phyloP scores from a whole-genome alignment of 1,284 basidiomycete species.

The Ganoderma multipileum region DNA sequence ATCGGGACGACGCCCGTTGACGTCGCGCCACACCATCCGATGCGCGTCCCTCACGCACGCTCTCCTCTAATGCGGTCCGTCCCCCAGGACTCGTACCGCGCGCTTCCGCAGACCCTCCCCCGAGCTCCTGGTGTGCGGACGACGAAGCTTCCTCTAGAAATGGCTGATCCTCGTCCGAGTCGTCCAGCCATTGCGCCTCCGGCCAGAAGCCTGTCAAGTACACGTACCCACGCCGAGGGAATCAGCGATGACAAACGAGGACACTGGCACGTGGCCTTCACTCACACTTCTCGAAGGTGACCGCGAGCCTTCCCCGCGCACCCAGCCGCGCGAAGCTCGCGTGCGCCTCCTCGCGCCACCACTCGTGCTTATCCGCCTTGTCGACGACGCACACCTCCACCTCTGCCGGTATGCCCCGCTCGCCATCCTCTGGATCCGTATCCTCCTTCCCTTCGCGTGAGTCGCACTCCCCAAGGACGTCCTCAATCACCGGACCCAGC shows the following conservation, averaged over 20 bases:
- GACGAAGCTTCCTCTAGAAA: neutral
- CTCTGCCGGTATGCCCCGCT: neutral
- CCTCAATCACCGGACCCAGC: neutral
- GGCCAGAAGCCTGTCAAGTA: neutral
- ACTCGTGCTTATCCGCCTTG: neutral
- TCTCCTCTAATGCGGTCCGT: neutral
- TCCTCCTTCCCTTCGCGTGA: neutral
- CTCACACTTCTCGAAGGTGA: constrained; percentile 3
- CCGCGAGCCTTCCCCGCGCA: neutral
- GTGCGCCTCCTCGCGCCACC: constrained; percentile 1
- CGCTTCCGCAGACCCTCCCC: neutral
- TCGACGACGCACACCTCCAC: constrained; percentile 6
- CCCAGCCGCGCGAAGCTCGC: neutral
- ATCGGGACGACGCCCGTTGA: neutral
- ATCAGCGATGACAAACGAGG: neutral
- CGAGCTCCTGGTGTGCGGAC: neutral
- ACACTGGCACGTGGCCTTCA: too few relatives aligned
- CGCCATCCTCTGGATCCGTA: neutral
- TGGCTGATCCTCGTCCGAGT: neutral
- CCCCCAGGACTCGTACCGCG: neutral
- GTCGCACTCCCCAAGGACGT: neutral
- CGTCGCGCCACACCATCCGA: neutral
- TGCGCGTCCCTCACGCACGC: neutral
- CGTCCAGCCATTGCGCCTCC: neutral
- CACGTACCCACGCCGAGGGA: too few relatives aligned